Percentiles rank a stretch among this genome's conserved stretches.
Conservation (phyloP, 768 basidiomycete genomes). For the Myochromella boudieri region DNA sequence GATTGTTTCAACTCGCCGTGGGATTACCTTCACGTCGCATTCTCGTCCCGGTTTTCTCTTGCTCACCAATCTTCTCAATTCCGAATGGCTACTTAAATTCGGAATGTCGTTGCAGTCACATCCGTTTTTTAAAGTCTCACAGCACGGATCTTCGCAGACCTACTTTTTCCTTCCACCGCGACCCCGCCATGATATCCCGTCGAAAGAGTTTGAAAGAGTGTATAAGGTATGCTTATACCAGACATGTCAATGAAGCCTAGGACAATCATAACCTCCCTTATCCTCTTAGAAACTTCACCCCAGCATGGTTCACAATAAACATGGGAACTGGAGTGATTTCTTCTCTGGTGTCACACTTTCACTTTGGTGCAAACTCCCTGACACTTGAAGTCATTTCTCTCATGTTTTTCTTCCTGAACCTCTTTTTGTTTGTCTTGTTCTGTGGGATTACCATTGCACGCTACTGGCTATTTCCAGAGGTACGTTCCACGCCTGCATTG, state of each 20-base stretch:
- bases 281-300: conserved; percentile 40
- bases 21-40: too few relatives aligned
- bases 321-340: conserved; percentile 59
- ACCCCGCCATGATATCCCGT: conserved; percentile 18
- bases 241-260: not conserved
- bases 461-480: conserved; percentile 52
- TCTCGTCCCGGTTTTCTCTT: too few relatives aligned
- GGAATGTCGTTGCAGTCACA: conserved; percentile 1
- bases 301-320: conserved; percentile 53
- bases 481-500: conserved; percentile 21
- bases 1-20: too few relatives aligned
- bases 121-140: not conserved
- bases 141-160: not conserved
- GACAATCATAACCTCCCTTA: not conserved
- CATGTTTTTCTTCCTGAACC: conserved; percentile 59
- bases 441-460: conserved; percentile 42
- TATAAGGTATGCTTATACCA: conserved; percentile 27
- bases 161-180: not conserved
- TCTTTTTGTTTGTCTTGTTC: conserved; percentile 53
- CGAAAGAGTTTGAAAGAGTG: conserved; percentile 33
- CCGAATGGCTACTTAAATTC: conserved; percentile 1
- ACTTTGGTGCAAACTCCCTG: conserved; percentile 39
- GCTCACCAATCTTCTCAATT: not conserved
- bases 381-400: conserved; percentile 38
- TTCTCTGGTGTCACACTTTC: conserved; percentile 46